These are phyloP conservation scores for Bisporella sp. DNA, from an alignment of 2,329 filamentous ascomycete genomes.

Conservation along the genomic window DNA sequence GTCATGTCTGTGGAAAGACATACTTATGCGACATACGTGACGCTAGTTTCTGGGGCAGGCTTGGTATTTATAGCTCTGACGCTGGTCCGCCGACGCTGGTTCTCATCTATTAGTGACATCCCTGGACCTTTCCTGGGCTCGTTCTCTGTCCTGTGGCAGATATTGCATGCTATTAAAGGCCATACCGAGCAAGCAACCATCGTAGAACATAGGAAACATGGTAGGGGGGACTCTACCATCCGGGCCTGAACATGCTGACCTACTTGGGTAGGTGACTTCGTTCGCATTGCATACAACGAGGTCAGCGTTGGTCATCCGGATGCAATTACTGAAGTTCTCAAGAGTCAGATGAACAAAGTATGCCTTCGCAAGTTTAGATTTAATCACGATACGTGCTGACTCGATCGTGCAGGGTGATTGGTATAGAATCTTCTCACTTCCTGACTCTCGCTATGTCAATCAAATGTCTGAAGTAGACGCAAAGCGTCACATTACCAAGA, in stretches of 20 bases:
- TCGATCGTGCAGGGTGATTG: constrained; percentile 18
- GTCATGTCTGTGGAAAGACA: too few relatives aligned
- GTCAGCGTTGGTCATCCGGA: constrained; percentile 35
- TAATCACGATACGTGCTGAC: background rate
- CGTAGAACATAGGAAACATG: constrained; percentile 31
- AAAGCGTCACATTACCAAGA: constrained; percentile 27
- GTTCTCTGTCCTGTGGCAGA: constrained; percentile 33
- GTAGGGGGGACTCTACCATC: constrained; percentile 14
- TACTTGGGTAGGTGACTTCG: constrained; percentile 27
- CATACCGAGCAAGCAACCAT: constrained; percentile 31
- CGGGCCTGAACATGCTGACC: background rate
- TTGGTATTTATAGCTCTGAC: too few relatives aligned
- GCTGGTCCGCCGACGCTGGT: background rate
- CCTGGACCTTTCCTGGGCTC: constrained; percentile 36
- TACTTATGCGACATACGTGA: too few relatives aligned
- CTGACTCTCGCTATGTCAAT: constrained; percentile 34
- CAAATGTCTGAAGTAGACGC: constrained; percentile 33
- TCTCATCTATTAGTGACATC: constrained; percentile 27
- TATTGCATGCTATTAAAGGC: constrained; percentile 30
- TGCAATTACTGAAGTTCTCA: constrained; percentile 31
- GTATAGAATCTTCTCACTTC: constrained; percentile 31
- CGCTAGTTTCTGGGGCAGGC: too few relatives aligned
- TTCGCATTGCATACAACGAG: constrained; percentile 37
- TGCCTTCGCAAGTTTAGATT: background rate
- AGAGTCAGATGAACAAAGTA: constrained; percentile 28